Evolutionary conservation across 129 eudicot species (phyloP).

Genomic region (Scalesia atractyloides): DNA sequence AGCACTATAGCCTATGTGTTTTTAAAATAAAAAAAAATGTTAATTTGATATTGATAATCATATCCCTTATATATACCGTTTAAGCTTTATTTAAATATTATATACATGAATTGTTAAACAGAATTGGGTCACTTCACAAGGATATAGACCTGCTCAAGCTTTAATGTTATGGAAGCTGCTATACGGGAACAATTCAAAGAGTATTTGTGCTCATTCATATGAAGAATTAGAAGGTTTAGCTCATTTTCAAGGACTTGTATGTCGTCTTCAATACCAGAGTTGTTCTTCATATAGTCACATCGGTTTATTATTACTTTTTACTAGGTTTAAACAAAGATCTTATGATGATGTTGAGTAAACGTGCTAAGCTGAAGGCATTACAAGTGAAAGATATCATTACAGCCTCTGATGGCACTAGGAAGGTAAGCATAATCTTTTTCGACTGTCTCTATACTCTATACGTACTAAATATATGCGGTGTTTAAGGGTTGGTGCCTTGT

Average conservation of each 20-base stretch:
- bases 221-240: conserved; percentile 79
- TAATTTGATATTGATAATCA: background rate
- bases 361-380: conserved; percentile 69
- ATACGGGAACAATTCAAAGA: conserved; percentile 63
- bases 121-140: conserved; percentile 80
- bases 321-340: conserved; percentile 86
- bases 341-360: conserved; percentile 56
- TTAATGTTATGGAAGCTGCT: conserved; percentile 95
- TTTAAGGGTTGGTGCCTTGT: too few species aligned
- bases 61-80: background rate
- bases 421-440: conserved; percentile 56
- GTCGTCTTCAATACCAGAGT: background rate
- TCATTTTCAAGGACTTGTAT: conserved; percentile 5
- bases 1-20: background rate
- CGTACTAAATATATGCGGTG: conserved; percentile 10
- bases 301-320: background rate
- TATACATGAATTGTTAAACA: conserved; percentile 35
- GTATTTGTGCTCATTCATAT: conserved; percentile 62
- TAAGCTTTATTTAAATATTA: conserved; percentile 4
- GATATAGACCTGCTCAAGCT: conserved; percentile 92
- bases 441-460: conserved; percentile 18
- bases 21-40: background rate
- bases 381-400: conserved; percentile 63
- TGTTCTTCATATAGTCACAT: background rate
- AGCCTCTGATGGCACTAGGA: conserved; percentile 91